These are phyloP conservation scores for Hansfordia pulvinata DNA, from an alignment of 2,329 filamentous ascomycete genomes.

Conservation along the genomic window DNA sequence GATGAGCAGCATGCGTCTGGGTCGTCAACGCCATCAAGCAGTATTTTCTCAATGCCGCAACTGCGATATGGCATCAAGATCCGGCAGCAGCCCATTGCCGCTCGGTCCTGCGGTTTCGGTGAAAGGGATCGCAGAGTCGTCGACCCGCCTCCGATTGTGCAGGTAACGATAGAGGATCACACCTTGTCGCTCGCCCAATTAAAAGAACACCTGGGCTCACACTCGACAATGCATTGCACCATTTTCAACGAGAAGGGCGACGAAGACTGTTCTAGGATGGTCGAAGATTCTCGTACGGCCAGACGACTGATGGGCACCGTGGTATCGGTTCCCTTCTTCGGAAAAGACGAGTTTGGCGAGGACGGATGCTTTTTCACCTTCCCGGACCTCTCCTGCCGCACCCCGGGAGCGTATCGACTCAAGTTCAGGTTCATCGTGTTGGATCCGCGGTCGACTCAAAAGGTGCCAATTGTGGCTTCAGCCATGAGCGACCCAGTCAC, in stretches of 20 bases:
- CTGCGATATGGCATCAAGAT: slow-evolving; percentile 44
- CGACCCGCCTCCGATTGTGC: slow-evolving; percentile 71
- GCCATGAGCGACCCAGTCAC: slow-evolving; percentile 58
- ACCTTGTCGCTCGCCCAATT: no score
- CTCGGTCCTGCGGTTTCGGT: slow-evolving; percentile 70
- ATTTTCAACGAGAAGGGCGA: slow-evolving; percentile 58
- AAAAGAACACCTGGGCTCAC: no score
- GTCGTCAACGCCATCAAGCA: background rate
- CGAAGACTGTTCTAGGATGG: slow-evolving; percentile 57
- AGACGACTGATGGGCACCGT: slow-evolving; percentile 68
- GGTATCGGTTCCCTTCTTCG: slow-evolving; percentile 64
- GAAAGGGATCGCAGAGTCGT: slow-evolving; percentile 72
- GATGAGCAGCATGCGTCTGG: background rate
- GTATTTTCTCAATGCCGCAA: background rate
- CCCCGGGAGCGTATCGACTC: slow-evolving; percentile 61
- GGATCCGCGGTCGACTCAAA: slow-evolving; percentile 43
- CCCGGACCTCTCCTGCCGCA: slow-evolving; percentile 68
- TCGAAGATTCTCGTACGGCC: slow-evolving; percentile 58
- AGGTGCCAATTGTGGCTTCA: slow-evolving; percentile 34
- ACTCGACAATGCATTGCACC: slow-evolving; percentile 63
- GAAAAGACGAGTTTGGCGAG: slow-evolving; percentile 55
- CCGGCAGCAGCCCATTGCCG: slow-evolving; percentile 66
- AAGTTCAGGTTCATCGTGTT: slow-evolving; percentile 63
- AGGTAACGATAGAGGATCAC: slow-evolving; percentile 53
- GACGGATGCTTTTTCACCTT: slow-evolving; percentile 82